Evolutionary conservation across 768 basidiomycete species (phyloP).

Genomic region (Trametes cingulata): DNA sequence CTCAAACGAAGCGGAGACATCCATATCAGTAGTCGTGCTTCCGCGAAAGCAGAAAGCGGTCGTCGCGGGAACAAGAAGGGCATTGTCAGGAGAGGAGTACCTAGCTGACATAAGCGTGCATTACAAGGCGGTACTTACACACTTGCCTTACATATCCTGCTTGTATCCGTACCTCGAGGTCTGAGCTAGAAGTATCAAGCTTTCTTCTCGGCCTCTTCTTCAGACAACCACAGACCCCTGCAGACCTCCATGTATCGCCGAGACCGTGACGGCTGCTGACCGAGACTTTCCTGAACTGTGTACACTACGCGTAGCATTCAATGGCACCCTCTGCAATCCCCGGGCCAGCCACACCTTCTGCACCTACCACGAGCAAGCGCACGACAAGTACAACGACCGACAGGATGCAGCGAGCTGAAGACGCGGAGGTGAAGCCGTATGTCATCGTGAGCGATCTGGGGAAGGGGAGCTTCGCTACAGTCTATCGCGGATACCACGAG

Average conservation of each 20-base stretch:
- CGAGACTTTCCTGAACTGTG: background rate
- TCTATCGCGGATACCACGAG: constrained; percentile 91
- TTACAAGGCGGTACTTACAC: background rate
- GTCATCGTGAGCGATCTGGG: constrained; percentile 77
- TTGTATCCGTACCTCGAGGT: constrained; percentile 4
- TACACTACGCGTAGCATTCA: constrained; percentile 9
- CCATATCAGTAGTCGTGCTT: too few relatives aligned
- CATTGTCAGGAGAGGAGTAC: too few relatives aligned
- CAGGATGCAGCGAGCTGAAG: constrained; percentile 40
- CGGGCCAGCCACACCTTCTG: background rate
- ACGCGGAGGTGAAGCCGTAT: constrained; percentile 76
- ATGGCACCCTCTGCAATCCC: constrained; percentile 29
- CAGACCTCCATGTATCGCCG: background rate
- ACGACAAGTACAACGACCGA: constrained; percentile 22
- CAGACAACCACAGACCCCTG: background rate
- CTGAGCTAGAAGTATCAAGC: constrained; percentile 12
- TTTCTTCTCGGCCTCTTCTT: background rate
- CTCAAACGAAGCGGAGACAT: too few relatives aligned
- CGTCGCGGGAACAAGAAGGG: too few relatives aligned
- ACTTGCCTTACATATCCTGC: background rate
- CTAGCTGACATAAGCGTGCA: background rate
- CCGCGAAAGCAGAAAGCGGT: too few relatives aligned
- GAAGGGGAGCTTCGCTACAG: constrained; percentile 94
- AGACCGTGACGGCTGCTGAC: background rate
- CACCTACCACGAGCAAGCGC: constrained; percentile 22